These are phyloP conservation scores for Purshia tridentata DNA, from an alignment of 306 rosid species.

Conservation along the genomic window DNA sequence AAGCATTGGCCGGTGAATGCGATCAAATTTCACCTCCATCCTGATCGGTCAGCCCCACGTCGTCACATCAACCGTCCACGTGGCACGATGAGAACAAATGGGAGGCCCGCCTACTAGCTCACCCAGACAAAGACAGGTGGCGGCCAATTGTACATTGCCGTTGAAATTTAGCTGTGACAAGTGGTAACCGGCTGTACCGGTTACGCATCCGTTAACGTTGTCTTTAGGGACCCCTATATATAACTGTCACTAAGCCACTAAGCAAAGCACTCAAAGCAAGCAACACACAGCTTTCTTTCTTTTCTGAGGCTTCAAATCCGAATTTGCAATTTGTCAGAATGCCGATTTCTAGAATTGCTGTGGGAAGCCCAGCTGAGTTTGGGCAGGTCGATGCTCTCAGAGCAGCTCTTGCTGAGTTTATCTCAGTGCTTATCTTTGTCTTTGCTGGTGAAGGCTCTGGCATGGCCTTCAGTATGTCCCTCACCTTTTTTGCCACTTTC, in stretches of 20 bases:
- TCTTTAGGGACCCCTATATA: conserved; percentile 31
- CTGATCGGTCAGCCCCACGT: conserved; percentile 18
- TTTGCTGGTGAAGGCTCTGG: conserved; percentile 80
- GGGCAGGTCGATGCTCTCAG: conserved; percentile 42
- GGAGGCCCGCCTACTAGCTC: conserved; percentile 46
- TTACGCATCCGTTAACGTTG: conserved; percentile 10
- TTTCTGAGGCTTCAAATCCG: neutral
- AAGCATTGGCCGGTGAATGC: conserved; percentile 38
- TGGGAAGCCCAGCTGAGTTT: conserved; percentile 48
- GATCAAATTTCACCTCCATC: conserved; percentile 27
- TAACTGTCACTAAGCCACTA: conserved; percentile 3
- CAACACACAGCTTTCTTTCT: neutral
- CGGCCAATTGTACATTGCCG: conserved; percentile 14
- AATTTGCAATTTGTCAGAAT: conserved; percentile 18
- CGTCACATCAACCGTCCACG: conserved; percentile 45
- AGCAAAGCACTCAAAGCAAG: conserved; percentile 5
- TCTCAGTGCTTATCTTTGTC: conserved; percentile 67
- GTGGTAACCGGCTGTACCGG: conserved; percentile 28
- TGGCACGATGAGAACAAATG: conserved; percentile 37
- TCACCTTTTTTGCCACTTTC: neutral
- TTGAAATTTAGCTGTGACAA: conserved; percentile 21
- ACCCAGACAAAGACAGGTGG: conserved; percentile 29
- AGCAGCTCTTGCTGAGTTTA: conserved; percentile 71
- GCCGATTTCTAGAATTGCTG: conserved; percentile 55
- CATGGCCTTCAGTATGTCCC: conserved; percentile 61